Evolutionary conservation across 306 rosid genomes (phyloP).

Genomic region (Nissolia schottii): DNA sequence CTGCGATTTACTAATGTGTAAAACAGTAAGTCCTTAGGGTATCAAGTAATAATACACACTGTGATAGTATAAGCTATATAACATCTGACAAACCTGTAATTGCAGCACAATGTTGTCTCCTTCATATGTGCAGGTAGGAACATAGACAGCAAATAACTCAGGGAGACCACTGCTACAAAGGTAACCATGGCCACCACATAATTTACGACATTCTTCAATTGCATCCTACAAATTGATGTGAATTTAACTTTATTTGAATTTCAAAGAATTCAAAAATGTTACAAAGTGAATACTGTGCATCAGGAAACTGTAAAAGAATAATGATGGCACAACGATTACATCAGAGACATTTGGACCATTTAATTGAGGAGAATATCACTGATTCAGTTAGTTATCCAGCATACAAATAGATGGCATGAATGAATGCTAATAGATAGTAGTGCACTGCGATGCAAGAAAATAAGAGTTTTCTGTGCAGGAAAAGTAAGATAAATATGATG

Average conservation of each 20-base stretch:
- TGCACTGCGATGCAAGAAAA: not conserved
- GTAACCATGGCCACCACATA: conserved; percentile 98
- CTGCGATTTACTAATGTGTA: not conserved
- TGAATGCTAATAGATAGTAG: not conserved
- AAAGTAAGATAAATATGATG: not conserved
- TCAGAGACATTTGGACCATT: conserved; percentile 19
- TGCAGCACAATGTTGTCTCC: conserved; percentile 90
- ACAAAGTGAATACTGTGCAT: not conserved
- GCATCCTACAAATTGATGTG: conserved; percentile 59
- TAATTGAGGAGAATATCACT: not conserved
- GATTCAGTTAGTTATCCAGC: conserved; percentile 1
- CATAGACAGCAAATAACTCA: conserved; percentile 93
- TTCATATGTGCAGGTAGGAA: conserved; percentile 97
- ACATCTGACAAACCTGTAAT: conserved; percentile 63
- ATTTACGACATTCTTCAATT: conserved; percentile 91
- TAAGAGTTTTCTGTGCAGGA: too few species aligned
- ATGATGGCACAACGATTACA: not conserved
- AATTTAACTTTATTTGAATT: not conserved
- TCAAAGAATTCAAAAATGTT: not conserved
- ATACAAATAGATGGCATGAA: conserved; percentile 13
- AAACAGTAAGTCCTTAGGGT: not conserved
- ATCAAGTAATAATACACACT: conserved; percentile 7
- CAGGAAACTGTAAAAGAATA: not conserved
- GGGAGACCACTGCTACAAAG: conserved; percentile 97
- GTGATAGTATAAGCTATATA: not conserved